A percentile compares a stretch with the other conserved stretches of the same genome.
phyloP scores from a whole-genome alignment of 345 rosid genomes.

The Syzygium oleosum region DNA sequence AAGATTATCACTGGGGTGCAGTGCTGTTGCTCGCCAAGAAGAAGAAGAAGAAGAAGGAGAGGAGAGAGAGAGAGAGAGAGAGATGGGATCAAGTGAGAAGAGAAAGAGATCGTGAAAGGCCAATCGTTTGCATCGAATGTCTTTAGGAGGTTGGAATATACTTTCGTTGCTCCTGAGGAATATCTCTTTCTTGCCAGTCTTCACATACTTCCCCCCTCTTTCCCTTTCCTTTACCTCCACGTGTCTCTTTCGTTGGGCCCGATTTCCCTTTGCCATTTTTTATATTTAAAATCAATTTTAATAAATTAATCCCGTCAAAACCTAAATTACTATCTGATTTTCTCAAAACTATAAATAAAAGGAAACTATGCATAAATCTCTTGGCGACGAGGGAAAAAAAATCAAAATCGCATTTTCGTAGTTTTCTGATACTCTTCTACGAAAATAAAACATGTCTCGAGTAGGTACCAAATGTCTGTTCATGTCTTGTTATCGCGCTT shows the following conservation, averaged over 20 bases:
- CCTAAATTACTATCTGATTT: neutral
- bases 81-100: neutral
- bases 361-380: neutral
- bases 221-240: neutral
- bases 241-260: neutral
- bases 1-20: neutral
- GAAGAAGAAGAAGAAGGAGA: neutral
- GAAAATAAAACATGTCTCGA: neutral
- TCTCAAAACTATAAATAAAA: neutral
- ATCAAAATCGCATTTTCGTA: neutral
- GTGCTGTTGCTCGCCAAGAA: neutral
- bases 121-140: neutral
- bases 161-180: neutral
- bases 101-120: neutral
- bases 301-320: neutral
- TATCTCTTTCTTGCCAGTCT: neutral
- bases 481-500: no score
- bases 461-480: no score
- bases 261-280: neutral
- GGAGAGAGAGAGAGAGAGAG: neutral
- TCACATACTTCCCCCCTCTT: no score
- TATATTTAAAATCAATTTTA: neutral
- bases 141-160: neutral
- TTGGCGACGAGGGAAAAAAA: neutral
- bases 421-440: accelerated